Percentiles rank a stretch among this genome's conserved stretches.
Evolutionary conservation across 768 basidiomycete genomes (phyloP).

Genomic region (Grammothele lineata): DNA sequence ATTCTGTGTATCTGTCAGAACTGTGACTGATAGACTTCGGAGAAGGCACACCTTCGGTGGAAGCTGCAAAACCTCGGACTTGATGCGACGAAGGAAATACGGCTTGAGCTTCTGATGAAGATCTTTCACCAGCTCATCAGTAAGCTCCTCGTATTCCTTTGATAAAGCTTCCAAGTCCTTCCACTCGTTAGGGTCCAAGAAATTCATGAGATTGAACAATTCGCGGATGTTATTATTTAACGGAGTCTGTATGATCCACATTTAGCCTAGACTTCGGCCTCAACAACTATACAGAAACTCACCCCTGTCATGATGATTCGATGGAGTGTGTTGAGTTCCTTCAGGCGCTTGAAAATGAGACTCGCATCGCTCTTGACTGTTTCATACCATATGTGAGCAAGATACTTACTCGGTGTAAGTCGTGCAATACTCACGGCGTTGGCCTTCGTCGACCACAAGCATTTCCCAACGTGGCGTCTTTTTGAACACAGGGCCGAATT

Average conservation of each 20-base stretch:
- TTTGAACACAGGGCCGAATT: constrained; percentile 75
- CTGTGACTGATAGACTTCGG: too few species aligned
- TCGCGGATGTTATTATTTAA: constrained; percentile 97
- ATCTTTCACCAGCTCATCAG: constrained; percentile 74
- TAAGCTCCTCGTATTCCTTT: constrained; percentile 70
- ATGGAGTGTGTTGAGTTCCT: constrained; percentile 73
- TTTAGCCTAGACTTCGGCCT: background rate
- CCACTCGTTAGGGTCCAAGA: constrained; percentile 80
- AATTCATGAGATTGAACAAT: constrained; percentile 95
- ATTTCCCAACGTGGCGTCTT: constrained; percentile 87
- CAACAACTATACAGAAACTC: constrained; percentile 21
- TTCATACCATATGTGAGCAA: constrained; percentile 1
- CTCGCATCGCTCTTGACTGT: constrained; percentile 82
- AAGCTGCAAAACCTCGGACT: constrained; percentile 88
- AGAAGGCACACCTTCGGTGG: constrained; percentile 71
- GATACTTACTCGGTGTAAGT: constrained; percentile 4
- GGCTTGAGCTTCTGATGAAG: constrained; percentile 78
- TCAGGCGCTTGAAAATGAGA: constrained; percentile 77
- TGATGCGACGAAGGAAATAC: constrained; percentile 91
- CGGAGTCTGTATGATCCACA: constrained; percentile 67
- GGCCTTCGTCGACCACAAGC: constrained; percentile 92
- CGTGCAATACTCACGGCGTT: constrained; percentile 67
- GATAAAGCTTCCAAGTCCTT: constrained; percentile 69
- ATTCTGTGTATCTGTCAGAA: too few species aligned
- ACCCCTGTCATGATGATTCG: constrained; percentile 89